A percentile compares a stretch with the other conserved stretches of the same genome.
Evolutionary conservation across 1,139 yeast genomes (phyloP).

Genomic region (Taphrina populina): DNA sequence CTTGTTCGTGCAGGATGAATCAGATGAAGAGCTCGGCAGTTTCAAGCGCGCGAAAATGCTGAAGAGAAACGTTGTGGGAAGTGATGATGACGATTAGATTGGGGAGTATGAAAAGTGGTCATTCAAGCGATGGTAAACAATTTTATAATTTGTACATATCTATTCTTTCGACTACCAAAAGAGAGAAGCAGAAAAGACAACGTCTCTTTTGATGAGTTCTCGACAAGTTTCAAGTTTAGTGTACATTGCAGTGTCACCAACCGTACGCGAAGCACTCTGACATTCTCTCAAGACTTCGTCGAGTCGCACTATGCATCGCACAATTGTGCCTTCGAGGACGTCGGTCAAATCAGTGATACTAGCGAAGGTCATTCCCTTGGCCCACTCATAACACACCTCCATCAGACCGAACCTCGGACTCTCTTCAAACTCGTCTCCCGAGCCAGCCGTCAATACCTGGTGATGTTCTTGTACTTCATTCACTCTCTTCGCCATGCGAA

Average conservation of each 20-base stretch:
- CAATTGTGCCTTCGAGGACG: conserved; percentile 96
- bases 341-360: conserved; percentile 84
- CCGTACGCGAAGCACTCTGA: conserved; percentile 86
- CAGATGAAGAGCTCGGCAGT: not conserved
- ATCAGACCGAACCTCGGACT: conserved; percentile 85
- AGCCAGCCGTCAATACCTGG: conserved; percentile 52
- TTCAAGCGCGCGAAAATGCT: not conserved
- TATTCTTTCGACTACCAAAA: too few species aligned
- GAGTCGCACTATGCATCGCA: conserved; percentile 88
- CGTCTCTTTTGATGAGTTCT: conserved; percentile 91
- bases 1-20: conserved; percentile 10
- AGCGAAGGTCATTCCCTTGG: conserved; percentile 84
- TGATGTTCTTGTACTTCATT: conserved; percentile 62
- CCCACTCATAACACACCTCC: conserved; percentile 98
- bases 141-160: too few species aligned
- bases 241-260: conserved; percentile 87
- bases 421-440: conserved; percentile 53
- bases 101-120: not conserved
- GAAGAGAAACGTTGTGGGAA: conserved; percentile 1
- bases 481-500: conserved; percentile 66
- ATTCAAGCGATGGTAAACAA: not conserved
- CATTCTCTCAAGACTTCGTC: conserved; percentile 96
- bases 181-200: conserved; percentile 93
- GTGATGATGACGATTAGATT: not conserved
- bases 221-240: conserved; percentile 89